Evolutionary conservation across 2,329 filamentous ascomycete genomes (phyloP), one percentile per base, ranked within the genome.

Genomic region (Beauveria medogensis): DNA sequence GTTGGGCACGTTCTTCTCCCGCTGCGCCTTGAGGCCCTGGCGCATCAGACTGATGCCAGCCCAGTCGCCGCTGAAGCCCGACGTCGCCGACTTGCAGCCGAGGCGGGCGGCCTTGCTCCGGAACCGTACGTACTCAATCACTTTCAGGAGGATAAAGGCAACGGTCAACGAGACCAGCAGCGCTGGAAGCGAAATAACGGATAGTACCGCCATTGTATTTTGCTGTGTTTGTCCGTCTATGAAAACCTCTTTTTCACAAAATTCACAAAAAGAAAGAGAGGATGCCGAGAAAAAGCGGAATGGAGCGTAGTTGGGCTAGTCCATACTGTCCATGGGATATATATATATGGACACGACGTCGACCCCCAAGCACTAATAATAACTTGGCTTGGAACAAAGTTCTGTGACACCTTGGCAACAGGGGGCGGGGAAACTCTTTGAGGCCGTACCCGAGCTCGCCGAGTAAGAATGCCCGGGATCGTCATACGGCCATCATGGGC

Each of bases 31-130:
- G 20, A 63, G 51, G 10, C 65, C 55, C 3, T 55, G 47, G 1
- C 61, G 6, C n/a, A 65, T 12, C 18, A 61, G 53, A 18, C 48
- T n/a, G n/a, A 67, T 30, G 12, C 67, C 67, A 18, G 52, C 59
- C 30, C 58, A 62, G 4, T 69, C 67, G n/a, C 48, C 50, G 26
- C 26, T 16, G 41, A 59, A 44, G 50, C 61, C 62, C 24, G 40
- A 22, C 8, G 62, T 30, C 1, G 65, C 40, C 5, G 62, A 54
- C 28, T 65, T 55, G 58, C 67, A 69, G 60, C 65, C 66, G 18
- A 68, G 62, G 3, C 52, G 43, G 7, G 59, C 30, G 7, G 34
- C 46, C 26, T 50, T 44, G 34, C 8, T 47, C 9, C 48, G 24
- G 28, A 46, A 37, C 2, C 57, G 48, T 6, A 59, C 14, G n/a